Conservation (phyloP, 768 basidiomycete genomes). For the Trametes elegans region DNA sequence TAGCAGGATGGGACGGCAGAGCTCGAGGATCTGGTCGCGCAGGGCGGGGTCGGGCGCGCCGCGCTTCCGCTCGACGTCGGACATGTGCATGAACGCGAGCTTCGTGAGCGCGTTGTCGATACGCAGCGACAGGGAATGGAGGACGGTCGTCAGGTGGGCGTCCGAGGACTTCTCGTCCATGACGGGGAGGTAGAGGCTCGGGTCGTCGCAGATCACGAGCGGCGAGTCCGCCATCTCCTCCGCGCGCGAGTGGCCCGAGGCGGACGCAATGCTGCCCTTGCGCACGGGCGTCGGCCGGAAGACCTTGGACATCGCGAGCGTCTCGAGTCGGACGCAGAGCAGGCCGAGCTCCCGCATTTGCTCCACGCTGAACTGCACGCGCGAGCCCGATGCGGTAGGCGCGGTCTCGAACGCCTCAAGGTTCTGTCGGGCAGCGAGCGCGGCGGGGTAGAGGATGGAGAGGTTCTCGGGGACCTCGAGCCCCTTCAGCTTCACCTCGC, state of each 20-base stretch:
- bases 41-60: conserved; percentile 13
- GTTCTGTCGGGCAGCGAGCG: conserved; percentile 69
- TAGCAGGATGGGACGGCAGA: conserved; percentile 10
- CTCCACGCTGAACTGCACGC: conserved; percentile 66
- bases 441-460: conserved; percentile 78
- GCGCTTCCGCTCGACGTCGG: conserved; percentile 9
- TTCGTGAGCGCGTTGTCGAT: conserved; percentile 63
- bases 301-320: conserved; percentile 60
- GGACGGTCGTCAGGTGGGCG: conserved; percentile 64
- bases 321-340: conserved; percentile 78
- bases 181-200: conserved; percentile 61
- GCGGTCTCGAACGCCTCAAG: conserved; percentile 34
- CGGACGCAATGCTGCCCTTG: conserved; percentile 43
- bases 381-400: conserved; percentile 40
- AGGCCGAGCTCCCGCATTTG: conserved; percentile 73
- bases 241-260: conserved; percentile 19
- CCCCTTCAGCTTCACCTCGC: conserved; percentile 92
- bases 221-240: conserved; percentile 15
- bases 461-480: conserved; percentile 88
- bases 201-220: conserved; percentile 46
- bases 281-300: conserved; percentile 47
- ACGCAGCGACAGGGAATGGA: conserved; percentile 73
- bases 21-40: conserved; percentile 16
- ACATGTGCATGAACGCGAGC: conserved; percentile 22
- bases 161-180: conserved; percentile 69